Base-by-base conservation (phyloP, 164 flowering plant genomes). In the Annona squamosa region DNA sequence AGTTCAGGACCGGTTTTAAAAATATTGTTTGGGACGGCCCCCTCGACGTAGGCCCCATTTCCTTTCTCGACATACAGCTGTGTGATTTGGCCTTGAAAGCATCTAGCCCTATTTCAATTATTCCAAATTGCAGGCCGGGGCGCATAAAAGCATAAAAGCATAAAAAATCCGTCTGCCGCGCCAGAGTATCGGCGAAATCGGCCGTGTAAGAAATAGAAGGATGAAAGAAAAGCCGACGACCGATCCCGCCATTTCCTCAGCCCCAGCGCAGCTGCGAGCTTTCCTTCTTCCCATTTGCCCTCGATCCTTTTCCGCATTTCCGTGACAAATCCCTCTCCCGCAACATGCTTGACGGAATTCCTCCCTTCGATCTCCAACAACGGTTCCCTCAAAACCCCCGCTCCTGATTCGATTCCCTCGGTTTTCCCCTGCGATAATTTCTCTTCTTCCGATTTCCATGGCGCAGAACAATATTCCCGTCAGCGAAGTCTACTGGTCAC, bases 401-500 rank as follows among this genome's bases (percentile, higher is more conserved):
- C 59, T 6, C 10, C 59, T 52, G 59, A 52, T 52, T 52, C 59
- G 59, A 52, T 16, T 10, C 59, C 59, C 59, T 52, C 59, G 13
- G 4, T 9, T 5, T 52, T 52, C 59, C 9, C 17, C 59, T 16
- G 13, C 59, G 59, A 52, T 26, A 16, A 52, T 52, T 52, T 52
- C 59, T 52, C 59, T 52, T 52, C 13, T 9, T 52, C 16, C 13
- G 9, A 10, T 52, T 16, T 10, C 59, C 42, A 78, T 75, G 81
- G 69, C 79, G 62, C 81, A 79, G 59, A 71, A 48, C 77, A 85
- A 77, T 76, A 86, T 90, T 75, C 93, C 97, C 26, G 85, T 86
- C 67, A 85, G 78, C 77, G 97, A 94, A 80, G 77, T 79, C 19
- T 94, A 84, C 74, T 91, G 97, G 97, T 77, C 91, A 69, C 84